Base-by-base conservation (phyloP, 2,329 filamentous ascomycete species). In the Trichoderma citrinoviride region DNA sequence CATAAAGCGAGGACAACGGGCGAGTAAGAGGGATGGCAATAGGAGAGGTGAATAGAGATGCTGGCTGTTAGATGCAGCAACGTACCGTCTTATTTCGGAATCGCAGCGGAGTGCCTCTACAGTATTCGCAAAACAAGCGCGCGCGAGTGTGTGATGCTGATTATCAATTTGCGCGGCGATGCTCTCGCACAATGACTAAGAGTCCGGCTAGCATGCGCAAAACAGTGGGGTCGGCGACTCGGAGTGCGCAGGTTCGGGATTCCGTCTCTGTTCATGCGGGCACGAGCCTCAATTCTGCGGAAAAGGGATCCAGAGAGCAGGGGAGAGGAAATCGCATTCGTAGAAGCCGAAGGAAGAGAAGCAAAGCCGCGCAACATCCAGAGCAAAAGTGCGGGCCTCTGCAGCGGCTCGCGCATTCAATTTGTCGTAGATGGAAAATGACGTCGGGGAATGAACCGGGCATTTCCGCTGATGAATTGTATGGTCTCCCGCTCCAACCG, bases 81-180 rank as follows among this genome's bases (percentile, higher is more conserved):
- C 60, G 23, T 62, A 62, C 60, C 60, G 60, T 62, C 49, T 62
- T 62, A 62, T 62, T 17, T 21, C 43, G 10, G 19, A 23, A 14
- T 23, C n/a, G 29, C 27, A 27, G 46, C 41, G 19, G 21, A 43
- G 53, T 58, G 37, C 21, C 37, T 58, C 44, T 40, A 5, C 7
- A 29, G 27, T 29, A 46, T 58, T 57, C 46, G 46, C 47, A 57
- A 50, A 60, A 53, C 62, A 65, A 57, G 47, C 62, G 62, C 62
- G 62, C 62, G 62, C 44, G 54, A 58, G 41, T 53, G 54, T 46
- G 50, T 57, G 40, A 53, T 58, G 55, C 25, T 60, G 62, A 65
- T 65, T 65, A 65, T 60, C 62, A 65, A 65, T 65, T 57, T 58
- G 46, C 55, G 47, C 25, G 19, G 61, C 29, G 47, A 60, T 33